Evolutionary conservation across 164 flowering plant species (phyloP).

Genomic region (Liquidambar formosana): DNA sequence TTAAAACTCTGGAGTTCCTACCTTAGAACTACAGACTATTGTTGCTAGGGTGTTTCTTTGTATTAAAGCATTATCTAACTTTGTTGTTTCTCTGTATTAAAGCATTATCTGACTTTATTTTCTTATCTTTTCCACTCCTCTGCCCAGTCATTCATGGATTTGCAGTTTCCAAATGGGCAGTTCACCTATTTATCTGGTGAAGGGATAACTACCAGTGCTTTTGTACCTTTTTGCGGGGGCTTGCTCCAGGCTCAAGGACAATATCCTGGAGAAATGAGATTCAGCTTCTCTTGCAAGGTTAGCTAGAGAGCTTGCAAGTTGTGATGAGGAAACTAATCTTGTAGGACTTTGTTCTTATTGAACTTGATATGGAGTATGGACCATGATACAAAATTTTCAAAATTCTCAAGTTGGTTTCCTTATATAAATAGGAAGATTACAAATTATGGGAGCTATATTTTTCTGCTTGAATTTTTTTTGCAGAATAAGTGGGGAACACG

Average conservation of each 20-base stretch:
- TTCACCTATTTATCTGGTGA: constrained; percentile 94
- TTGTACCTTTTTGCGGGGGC: constrained; percentile 84
- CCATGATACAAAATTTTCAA: neutral
- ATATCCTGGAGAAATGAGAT: constrained; percentile 89
- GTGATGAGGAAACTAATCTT: neutral
- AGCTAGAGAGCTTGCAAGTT: constrained; percentile 10
- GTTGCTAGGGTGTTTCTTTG: too few relatives aligned
- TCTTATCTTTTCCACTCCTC: too few relatives aligned
- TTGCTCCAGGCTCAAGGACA: constrained; percentile 97
- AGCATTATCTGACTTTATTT: too few relatives aligned
- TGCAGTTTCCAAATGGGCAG: constrained; percentile 98
- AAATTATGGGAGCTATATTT: neutral
- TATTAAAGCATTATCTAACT: too few relatives aligned
- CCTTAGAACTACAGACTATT: too few relatives aligned
- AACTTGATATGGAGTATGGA: neutral
- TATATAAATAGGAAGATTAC: too few relatives aligned
- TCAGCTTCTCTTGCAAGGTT: constrained; percentile 92
- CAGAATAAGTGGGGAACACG: constrained; percentile 94
- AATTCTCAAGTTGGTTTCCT: neutral
- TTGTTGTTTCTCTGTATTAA: too few relatives aligned
- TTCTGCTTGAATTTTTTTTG: constrained; percentile 6
- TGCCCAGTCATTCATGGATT: constrained; percentile 92
- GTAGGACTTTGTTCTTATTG: neutral
- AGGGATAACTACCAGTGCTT: constrained; percentile 86
- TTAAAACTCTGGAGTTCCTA: too few relatives aligned